Percentiles rank a stretch among this genome's conserved stretches.
phyloP scores from a whole-genome alignment of 2,329 filamentous ascomycete genomes.

The Myriosclerotinia scirpicola region DNA sequence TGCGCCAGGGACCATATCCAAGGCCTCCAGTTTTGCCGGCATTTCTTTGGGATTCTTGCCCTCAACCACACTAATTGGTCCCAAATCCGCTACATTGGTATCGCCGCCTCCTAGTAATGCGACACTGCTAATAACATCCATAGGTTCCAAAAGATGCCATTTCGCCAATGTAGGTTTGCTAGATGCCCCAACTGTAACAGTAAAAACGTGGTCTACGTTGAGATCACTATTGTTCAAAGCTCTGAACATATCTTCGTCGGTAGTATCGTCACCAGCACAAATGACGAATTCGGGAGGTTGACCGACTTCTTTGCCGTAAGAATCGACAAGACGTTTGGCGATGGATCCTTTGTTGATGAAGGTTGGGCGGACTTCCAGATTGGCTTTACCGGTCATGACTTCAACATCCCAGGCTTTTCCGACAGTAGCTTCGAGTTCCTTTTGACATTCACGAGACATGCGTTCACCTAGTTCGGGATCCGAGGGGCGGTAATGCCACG shows the following conservation, averaged over 20 bases:
- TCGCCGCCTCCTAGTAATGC: constrained; percentile 49
- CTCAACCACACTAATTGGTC: constrained; percentile 36
- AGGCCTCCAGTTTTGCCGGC: constrained; percentile 26
- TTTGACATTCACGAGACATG: constrained; percentile 78
- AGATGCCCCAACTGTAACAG: constrained; percentile 86
- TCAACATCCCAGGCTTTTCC: constrained; percentile 84
- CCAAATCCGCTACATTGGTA: constrained; percentile 34
- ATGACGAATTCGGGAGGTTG: constrained; percentile 79
- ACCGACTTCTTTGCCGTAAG: constrained; percentile 58
- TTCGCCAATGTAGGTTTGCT: constrained; percentile 88
- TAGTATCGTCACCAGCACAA: constrained; percentile 93
- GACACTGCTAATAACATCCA: constrained; percentile 76
- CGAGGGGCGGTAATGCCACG: constrained; percentile 94
- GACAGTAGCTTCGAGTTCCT: constrained; percentile 75
- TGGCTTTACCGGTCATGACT: constrained; percentile 95
- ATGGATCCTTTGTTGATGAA: constrained; percentile 99
- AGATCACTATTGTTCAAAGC: constrained; percentile 64
- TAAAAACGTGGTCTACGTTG: constrained; percentile 71
- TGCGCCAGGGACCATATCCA: constrained; percentile 14
- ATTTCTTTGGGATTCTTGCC: constrained; percentile 28
- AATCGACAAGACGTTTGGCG: constrained; percentile 74
- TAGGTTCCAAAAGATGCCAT: constrained; percentile 86
- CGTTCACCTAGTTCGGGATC: constrained; percentile 82
- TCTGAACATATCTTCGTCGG: constrained; percentile 96
- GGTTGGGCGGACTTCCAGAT: constrained; percentile 91